A percentile compares a stretch with the other conserved stretches of the same genome.
Conservation (phyloP, 2,329 filamentous ascomycete genomes). For the Fusarium keratoplasticum region DNA sequence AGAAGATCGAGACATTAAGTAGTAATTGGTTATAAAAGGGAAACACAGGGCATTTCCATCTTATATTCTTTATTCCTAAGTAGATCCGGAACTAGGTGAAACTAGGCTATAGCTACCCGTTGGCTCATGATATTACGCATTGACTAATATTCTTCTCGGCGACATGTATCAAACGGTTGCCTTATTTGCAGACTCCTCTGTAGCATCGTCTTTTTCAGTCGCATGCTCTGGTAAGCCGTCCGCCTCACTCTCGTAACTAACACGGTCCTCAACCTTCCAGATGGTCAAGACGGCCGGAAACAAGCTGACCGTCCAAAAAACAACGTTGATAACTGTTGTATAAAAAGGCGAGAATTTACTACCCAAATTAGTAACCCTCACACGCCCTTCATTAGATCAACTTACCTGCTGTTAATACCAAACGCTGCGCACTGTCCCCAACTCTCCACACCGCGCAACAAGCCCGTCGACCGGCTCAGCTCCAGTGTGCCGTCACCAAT, state of each 20-base stretch:
- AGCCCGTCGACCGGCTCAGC: neutral
- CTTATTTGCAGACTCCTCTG: neutral
- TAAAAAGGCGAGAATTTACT: neutral
- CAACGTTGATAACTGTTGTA: neutral
- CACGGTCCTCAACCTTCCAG: neutral
- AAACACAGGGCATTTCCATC: neutral
- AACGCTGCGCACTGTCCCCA: neutral
- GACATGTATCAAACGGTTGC: neutral
- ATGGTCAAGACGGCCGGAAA: neutral
- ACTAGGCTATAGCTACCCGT: neutral
- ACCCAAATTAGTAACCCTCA: neutral
- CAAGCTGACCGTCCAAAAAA: neutral
- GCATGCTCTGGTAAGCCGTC: neutral
- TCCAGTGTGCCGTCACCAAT: neutral
- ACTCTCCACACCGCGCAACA: neutral
- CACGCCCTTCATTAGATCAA: neutral
- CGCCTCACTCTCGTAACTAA: neutral
- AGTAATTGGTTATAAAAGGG: neutral
- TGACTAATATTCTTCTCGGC: neutral
- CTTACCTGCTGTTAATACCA: neutral
- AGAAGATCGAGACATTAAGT: neutral
- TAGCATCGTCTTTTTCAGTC: neutral
- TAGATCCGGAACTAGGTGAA: neutral
- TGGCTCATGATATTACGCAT: neutral
- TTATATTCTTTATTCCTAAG: neutral